Base-by-base conservation (phyloP, 2,329 filamentous ascomycete species). In the Botrytis sinoallii region DNA sequence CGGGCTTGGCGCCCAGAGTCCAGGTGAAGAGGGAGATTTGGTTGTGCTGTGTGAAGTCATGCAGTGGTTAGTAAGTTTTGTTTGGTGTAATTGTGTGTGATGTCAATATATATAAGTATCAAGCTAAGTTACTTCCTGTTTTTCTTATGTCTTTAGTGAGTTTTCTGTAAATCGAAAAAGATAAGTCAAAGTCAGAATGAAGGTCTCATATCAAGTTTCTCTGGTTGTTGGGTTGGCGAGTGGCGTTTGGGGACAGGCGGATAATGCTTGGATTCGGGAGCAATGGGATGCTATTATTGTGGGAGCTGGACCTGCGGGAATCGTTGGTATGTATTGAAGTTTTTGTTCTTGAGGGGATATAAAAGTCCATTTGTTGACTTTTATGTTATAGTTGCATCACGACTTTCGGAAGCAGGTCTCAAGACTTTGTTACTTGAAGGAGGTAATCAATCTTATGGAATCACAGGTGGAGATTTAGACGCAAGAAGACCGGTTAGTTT, bases 401-500 rank as follows among this genome's bases (percentile, higher is more conserved):
- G 85, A 68, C 81, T 88, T 79, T 86, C 85, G 70, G 85, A 86
- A 75, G 84, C 84, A 18, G 86, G 86, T 44, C 84, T 86, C 75
- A 85, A 84, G 76, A 88, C 86, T 0, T 82, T 88, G 40, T 81
- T 88, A 0, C 82, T 88, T 7, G 86, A 88, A 77, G 82, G 85
- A 73, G 86, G 86, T 22, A 86, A 85, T 3, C 80, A 83, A 52
- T 88, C 86, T 12, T 86, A 87, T 73, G 84, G 84, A 55, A 78
- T 86, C 46, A 85, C 84, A 1, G 85, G 86, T 38, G 85, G 85
- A 25, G 76, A 83, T 77, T n/a, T 85, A 83, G 74, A 82, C 66
- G 55, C 44, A 12, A 75, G 78, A n/a, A 75, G 81, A 76, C 86
- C 86, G 1, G 71, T 72, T 10, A 60, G 71, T 69, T n/a, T 38